Base-by-base conservation (phyloP, 2,329 filamentous ascomycete species). In the Achaetomium macrosporum region DNA sequence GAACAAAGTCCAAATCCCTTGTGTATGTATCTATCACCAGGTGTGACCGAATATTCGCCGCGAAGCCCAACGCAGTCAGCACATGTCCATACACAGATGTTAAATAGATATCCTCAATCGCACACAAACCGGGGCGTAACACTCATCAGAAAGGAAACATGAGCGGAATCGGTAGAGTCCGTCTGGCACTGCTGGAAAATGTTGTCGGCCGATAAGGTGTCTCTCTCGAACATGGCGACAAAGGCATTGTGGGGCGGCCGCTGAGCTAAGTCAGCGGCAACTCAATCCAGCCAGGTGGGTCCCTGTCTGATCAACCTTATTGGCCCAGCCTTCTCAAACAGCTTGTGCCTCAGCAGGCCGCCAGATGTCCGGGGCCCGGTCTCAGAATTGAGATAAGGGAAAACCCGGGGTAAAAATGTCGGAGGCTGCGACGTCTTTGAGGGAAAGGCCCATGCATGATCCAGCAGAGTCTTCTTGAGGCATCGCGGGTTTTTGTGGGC, bases 331-430 rank as follows among this genome's bases (percentile, higher is more conserved):
- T 36, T 57, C 59, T 65, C 60, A 65, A 65, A 66, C 64, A 40
- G 54, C 58, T 56, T 61, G 42, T 64, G 64, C 64, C 52, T 65
- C 64, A 65, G 55, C 61, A 57, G 48, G 48, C 50, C 55, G 48
- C 57, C 61, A 59, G 54, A 49, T 50, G 55, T 53, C 49, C 53
- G 52, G 57, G 57, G 50, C 52, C 40, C 52, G 51, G 61, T 65
- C 60, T 64, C 63, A 63, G 60, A 57, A 12, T 53, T 53, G 36
- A 45, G 52, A 57, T 57, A 57, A 55, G 56, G 57, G 54, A 17
- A 49, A 17, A 10, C 17, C 10, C 17, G 35, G 35, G 35, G 7
- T 37, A n/a, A 51, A 48, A 12, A 35, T 39, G 33, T 19, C 47
- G 36, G 46, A 42, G 45, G 49, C 15, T 51, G 50, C 40, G 40